Percentiles rank a stretch among this genome's conserved stretches.
Evolutionary conservation across 2,329 filamentous ascomycete genomes (phyloP).

Genomic region (Stromatinia cepivora): DNA sequence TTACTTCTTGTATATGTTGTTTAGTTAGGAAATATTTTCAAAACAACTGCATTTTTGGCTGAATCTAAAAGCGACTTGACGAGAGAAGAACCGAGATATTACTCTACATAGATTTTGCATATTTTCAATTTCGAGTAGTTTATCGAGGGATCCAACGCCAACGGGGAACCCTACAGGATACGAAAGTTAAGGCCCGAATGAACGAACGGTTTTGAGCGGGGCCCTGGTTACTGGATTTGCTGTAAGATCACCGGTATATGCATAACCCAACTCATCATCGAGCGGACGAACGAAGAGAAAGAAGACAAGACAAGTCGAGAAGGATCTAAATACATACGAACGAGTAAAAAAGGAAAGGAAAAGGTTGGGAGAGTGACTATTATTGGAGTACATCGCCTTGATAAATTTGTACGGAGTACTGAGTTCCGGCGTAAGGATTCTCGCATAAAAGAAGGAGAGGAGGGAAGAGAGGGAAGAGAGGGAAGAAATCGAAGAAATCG

Average conservation of each 20-base stretch:
- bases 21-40: neutral
- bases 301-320: neutral
- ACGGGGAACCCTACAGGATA: conserved; percentile 12
- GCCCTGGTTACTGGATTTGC: conserved; percentile 16
- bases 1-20: neutral
- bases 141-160: neutral
- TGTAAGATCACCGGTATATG: conserved; percentile 9
- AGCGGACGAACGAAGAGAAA: conserved; percentile 13
- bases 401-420: neutral
- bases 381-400: neutral
- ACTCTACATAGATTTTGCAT: conserved; percentile 3
- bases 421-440: neutral
- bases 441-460: neutral
- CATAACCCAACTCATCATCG: conserved; percentile 5
- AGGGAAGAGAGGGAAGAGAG: neutral
- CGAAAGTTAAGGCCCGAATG: conserved; percentile 10
- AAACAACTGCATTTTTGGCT: neutral
- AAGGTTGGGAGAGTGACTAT: too few relatives aligned
- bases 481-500: neutral
- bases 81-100: neutral
- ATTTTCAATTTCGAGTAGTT: neutral
- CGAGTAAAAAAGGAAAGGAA: neutral
- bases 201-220: conserved; percentile 16
- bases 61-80: conserved; percentile 11
- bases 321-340: neutral